Conservation (phyloP, 352 stramenopile species). For the Phytophthora europaea region DNA sequence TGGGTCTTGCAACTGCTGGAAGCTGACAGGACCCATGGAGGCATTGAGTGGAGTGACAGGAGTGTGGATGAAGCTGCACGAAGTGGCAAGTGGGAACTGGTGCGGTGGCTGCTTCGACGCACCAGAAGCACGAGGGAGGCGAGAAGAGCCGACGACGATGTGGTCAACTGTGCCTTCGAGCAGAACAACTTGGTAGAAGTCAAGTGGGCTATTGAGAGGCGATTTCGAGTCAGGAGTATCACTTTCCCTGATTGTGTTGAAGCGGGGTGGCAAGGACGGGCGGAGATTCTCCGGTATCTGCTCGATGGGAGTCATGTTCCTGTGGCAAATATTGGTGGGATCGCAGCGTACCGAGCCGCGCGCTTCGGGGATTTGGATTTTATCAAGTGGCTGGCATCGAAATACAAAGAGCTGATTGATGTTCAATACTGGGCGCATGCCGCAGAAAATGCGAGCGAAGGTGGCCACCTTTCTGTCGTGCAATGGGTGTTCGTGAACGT, state of each 20-base stretch:
- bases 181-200: slow-evolving; percentile 13
- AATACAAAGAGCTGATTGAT: neutral
- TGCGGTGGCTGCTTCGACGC: slow-evolving; percentile 11
- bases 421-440: neutral
- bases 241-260: neutral
- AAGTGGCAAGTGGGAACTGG: slow-evolving; percentile 8
- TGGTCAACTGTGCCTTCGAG: slow-evolving; percentile 13
- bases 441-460: neutral
- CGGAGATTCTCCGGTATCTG: slow-evolving; percentile 12
- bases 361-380: slow-evolving; percentile 20
- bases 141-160: neutral
- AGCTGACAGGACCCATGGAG: neutral
- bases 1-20: slow-evolving; percentile 20
- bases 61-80: slow-evolving; percentile 6
- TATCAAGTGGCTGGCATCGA: slow-evolving; percentile 11
- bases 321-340: slow-evolving; percentile 2
- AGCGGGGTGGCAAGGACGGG: neutral
- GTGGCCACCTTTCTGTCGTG: slow-evolving; percentile 7
- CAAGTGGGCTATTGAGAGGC: slow-evolving; percentile 7
- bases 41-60: neutral
- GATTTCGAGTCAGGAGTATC: neutral
- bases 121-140: neutral
- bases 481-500: slow-evolving; percentile 18
- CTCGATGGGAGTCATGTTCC: slow-evolving; percentile 10
- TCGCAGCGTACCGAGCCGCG: slow-evolving; percentile 11